Evolutionary conservation across 2,329 filamentous ascomycete species (phyloP), one percentile per base, ranked within the genome.

Genomic region (Claviceps africana): DNA sequence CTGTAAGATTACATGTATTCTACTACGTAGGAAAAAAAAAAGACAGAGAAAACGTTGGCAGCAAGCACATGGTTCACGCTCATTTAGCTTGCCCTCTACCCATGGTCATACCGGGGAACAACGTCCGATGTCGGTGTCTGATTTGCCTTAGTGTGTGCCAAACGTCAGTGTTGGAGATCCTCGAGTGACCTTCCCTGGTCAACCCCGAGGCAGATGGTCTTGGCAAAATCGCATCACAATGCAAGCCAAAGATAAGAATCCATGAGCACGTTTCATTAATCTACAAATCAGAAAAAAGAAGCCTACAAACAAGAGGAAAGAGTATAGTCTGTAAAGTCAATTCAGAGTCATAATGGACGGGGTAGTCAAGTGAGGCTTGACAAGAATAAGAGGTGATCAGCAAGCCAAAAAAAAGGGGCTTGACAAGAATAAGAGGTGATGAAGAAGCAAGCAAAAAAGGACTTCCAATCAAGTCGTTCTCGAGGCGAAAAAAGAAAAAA

Each of bases 1-100:
- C 31, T 52, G 52, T 51, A 51, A 48, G 4, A 52, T 35, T 40
- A 52, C 19, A 35, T 52, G 47, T 48, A 51, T 19, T 49, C 19
- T 19, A 47, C 33, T 43, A 30, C 48, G 51, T 39, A 42, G 2
- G 35, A 3, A 47, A 37, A 45, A 31, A 3, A 30, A 10, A 33
- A 19, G 47, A 31, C 42, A 39, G 13, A 4, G n/a, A 49, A 40
- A 50, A 31, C 22, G 42, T 28, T 28, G 22, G 15, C 22, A 44
- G 8, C 42, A 37, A 15, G 9, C 35, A 25, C 35, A 37, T 21
- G 13, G 13, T 22, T 10, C 4, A 28, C 42, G 42, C 22, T 25
- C 42, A 28, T 44, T 17, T 17, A 13, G 4, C 21, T 25, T 4
- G 35, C 15, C 31, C 9, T 33, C 31, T n/a, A n/a, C n/a, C n/a